These are phyloP conservation scores for Aspergillus biplanus DNA, from an alignment of 495 filamentous ascomycete species.

Conservation along the genomic window DNA sequence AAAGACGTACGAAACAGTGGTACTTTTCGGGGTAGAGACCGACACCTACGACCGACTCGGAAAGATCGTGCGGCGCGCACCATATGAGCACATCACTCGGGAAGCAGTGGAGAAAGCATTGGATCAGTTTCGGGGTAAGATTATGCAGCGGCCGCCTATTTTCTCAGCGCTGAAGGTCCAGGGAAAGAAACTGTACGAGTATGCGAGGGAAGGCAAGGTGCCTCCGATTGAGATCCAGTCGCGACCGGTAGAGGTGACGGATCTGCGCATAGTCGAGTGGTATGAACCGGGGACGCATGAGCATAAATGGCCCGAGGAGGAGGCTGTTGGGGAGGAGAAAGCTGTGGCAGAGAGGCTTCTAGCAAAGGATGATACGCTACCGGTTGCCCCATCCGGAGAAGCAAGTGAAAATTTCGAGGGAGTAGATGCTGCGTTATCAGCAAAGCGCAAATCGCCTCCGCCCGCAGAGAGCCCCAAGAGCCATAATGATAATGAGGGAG, in stretches of 20 bases:
- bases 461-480: conserved; percentile 30
- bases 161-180: conserved; percentile 90
- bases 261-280: conserved; percentile 84
- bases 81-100: conserved; percentile 77
- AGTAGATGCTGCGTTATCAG: conserved; percentile 19
- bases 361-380: conserved; percentile 39
- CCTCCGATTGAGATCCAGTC: conserved; percentile 82
- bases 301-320: conserved; percentile 70
- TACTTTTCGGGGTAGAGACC: conserved; percentile 89
- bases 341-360: conserved; percentile 72
- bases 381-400: conserved; percentile 22
- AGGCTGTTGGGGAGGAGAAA: conserved; percentile 73
- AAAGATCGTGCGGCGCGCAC: conserved; percentile 72
- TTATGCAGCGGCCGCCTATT: conserved; percentile 89
- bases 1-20: conserved; percentile 87
- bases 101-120: conserved; percentile 78
- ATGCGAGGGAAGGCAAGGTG: conserved; percentile 84
- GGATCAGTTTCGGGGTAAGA: conserved; percentile 76
- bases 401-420: conserved; percentile 15
- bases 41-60: conserved; percentile 89
- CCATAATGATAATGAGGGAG: conserved; percentile 24
- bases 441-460: conserved; percentile 41
- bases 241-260: conserved; percentile 72
- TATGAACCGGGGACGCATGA: conserved; percentile 80
- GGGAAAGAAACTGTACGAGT: conserved; percentile 93